phyloP scores from a whole-genome alignment of 805 yeast species.

The Myxozyma melibiosi region DNA sequence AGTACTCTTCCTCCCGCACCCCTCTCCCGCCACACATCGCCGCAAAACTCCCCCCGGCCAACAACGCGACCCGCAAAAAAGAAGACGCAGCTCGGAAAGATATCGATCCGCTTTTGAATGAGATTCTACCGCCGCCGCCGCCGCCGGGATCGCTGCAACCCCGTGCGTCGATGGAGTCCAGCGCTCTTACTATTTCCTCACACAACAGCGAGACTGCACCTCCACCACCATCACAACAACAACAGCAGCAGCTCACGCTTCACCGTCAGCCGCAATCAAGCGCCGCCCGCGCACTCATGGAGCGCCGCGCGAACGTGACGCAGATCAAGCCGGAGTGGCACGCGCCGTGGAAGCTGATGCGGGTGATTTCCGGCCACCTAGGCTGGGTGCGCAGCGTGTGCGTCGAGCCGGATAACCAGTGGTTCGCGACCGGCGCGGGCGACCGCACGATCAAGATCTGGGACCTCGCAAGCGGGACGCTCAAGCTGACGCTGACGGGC shows the following conservation, averaged over 20 bases:
- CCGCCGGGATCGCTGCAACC: conserved; percentile 26
- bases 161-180: conserved; percentile 11
- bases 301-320: conserved; percentile 26
- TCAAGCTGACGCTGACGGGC: conserved; percentile 80
- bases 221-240: background rate
- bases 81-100: conserved; percentile 23
- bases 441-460: conserved; percentile 89
- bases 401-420: conserved; percentile 83
- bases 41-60: conserved; percentile 34
- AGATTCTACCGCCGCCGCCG: conserved; percentile 27
- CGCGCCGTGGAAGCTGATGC: conserved; percentile 69
- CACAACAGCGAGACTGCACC: background rate
- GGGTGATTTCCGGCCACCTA: conserved; percentile 82
- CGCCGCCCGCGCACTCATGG: conserved; percentile 23
- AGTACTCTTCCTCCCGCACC: conserved; percentile 34
- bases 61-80: conserved; percentile 15
- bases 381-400: conserved; percentile 90
- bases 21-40: conserved; percentile 37
- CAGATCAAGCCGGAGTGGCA: conserved; percentile 47
- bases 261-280: conserved; percentile 11
- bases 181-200: conserved; percentile 22
- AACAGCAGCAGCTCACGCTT: conserved; percentile 5
- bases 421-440: conserved; percentile 90
- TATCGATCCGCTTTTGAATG: conserved; percentile 18
- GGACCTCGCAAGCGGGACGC: conserved; percentile 74